phyloP scores from a whole-genome alignment of 306 rosid species.

The Glycyrrhiza uralensis region DNA sequence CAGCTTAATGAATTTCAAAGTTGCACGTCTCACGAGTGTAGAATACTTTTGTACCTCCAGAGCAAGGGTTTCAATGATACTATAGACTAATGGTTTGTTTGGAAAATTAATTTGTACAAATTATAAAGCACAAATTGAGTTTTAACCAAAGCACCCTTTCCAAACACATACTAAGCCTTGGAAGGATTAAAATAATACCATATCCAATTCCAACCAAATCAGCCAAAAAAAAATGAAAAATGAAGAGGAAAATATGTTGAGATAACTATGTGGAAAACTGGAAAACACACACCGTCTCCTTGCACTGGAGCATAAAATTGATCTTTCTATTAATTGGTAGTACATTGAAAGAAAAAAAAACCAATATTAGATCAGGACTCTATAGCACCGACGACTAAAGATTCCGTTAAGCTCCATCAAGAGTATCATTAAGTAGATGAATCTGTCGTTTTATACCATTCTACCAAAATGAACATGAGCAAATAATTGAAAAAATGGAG shows the following conservation, averaged over 20 bases:
- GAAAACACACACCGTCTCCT: not conserved
- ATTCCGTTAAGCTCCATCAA: too few relatives aligned
- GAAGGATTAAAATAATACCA: not conserved
- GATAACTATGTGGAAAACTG: too few relatives aligned
- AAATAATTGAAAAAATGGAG: too few relatives aligned
- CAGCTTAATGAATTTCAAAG: not conserved
- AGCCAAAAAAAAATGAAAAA: not conserved
- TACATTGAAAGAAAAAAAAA: not conserved
- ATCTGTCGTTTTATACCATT: not conserved
- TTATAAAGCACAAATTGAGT: too few relatives aligned
- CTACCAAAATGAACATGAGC: not conserved
- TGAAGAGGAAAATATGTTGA: not conserved
- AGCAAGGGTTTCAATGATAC: slow-evolving; percentile 1
- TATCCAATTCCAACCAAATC: not conserved
- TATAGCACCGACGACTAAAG: too few relatives aligned
- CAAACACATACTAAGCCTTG: too few relatives aligned
- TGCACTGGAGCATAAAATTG: not conserved
- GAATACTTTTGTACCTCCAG: not conserved
- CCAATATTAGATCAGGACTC: not conserved
- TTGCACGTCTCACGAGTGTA: not conserved
- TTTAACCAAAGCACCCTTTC: too few relatives aligned
- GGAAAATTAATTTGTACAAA: too few relatives aligned
- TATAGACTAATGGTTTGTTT: too few relatives aligned
- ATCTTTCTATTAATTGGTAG: not conserved
- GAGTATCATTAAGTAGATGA: not conserved